Percentiles rank a stretch among this genome's conserved stretches.
Evolutionary conservation across 192 early-diverging fungal species (phyloP).

Genomic region (Dispira simplex): DNA sequence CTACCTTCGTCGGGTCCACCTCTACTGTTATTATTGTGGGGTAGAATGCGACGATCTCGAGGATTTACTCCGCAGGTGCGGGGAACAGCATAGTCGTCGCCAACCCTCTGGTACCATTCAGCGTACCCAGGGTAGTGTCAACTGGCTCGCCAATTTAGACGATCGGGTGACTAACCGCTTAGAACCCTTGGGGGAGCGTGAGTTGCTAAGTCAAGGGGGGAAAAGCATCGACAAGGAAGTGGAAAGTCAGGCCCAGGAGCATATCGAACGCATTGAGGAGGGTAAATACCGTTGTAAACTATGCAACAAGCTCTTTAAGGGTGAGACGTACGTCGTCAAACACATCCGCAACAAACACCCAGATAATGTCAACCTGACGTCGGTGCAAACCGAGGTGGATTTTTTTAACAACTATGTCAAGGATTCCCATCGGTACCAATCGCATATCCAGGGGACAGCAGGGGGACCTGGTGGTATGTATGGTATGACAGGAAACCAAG

Average conservation of each 20-base stretch:
- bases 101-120: conserved; percentile 1
- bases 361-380: conserved; percentile 37
- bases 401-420: conserved; percentile 82
- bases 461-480: conserved; percentile 14
- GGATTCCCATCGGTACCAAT: conserved; percentile 66
- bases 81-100: conserved; percentile 36
- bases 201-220: conserved; percentile 30
- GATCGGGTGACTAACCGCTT: conserved; percentile 35
- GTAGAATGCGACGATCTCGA: conserved; percentile 66
- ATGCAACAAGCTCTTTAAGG: conserved; percentile 91
- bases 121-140: conserved; percentile 15
- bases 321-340: conserved; percentile 84
- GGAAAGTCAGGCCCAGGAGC: conserved; percentile 21
- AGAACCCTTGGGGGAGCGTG: conserved; percentile 25
- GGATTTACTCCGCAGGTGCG: conserved; percentile 70
- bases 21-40: conserved; percentile 93
- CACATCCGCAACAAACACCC: conserved; percentile 86
- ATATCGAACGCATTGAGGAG: conserved; percentile 38
- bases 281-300: conserved; percentile 78
- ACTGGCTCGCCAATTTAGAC: conserved; percentile 26
- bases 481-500: conserved; percentile 11
- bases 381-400: conserved; percentile 42
- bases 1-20: conserved; percentile 81
- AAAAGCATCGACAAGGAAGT: conserved; percentile 29
- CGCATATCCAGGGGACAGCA: conserved; percentile 17